Conservation (phyloP, 2,329 filamentous ascomycete genomes). For the Fusarium miscanthi region DNA sequence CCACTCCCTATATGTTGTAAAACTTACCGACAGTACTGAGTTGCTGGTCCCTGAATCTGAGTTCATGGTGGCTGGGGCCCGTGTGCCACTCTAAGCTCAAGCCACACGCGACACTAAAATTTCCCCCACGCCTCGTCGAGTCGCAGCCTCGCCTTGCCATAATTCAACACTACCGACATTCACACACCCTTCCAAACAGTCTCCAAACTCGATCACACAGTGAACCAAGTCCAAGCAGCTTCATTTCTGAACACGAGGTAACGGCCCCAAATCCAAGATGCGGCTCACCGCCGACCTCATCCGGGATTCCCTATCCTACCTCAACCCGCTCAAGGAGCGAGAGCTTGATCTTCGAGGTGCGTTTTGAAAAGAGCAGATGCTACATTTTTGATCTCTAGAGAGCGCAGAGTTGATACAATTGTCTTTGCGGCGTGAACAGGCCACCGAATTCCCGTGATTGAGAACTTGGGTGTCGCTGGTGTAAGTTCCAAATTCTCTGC, state of each 20-base stretch:
- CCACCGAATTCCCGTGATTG: constrained; percentile 96
- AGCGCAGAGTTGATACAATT: constrained; percentile 85
- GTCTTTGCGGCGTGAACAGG: constrained; percentile 71
- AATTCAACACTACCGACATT: constrained; percentile 26
- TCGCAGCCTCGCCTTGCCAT: constrained; percentile 47
- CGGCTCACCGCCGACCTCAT: constrained; percentile 96
- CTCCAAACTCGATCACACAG: not conserved
- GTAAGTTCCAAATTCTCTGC: constrained; percentile 63
- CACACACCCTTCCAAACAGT: not conserved
- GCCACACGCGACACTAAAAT: constrained; percentile 44
- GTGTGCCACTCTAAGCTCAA: constrained; percentile 30
- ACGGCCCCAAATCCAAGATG: constrained; percentile 67
- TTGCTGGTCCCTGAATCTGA: not conserved
- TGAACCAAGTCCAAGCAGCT: not conserved
- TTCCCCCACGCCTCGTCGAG: constrained; percentile 47
- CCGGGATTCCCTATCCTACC: constrained; percentile 93
- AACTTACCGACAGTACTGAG: not conserved
- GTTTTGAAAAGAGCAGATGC: constrained; percentile 95
- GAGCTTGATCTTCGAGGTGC: constrained; percentile 99
- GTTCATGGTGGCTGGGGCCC: constrained; percentile 21
- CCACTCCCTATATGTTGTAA: not conserved
- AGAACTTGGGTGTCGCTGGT: constrained; percentile 95
- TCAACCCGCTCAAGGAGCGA: constrained; percentile 98
- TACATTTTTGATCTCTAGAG: constrained; percentile 69
- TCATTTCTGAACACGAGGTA: constrained; percentile 38